Evolutionary conservation across 139 green algal genomes (phyloP).

Genomic region (Nannochloris sp.): DNA sequence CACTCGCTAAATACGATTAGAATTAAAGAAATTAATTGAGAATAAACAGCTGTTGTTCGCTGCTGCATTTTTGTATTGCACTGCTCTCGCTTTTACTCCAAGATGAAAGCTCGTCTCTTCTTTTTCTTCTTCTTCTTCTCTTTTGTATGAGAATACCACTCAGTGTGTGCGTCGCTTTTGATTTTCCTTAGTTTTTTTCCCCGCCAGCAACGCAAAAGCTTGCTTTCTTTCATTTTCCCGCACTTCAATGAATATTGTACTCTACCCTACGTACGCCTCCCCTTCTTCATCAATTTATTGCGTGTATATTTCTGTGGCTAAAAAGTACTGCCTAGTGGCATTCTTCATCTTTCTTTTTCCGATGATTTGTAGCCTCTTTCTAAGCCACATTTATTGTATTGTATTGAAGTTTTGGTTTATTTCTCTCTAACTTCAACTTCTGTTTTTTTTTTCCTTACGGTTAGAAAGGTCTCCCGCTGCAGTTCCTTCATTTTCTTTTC

Average conservation of each 20-base stretch:
- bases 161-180: no score
- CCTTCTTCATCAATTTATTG: not conserved
- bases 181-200: not conserved
- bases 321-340: not conserved
- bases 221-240: not conserved
- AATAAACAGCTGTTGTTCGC: no score
- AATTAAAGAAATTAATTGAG: no score
- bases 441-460: no score
- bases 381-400: not conserved
- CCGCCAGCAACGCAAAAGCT: not conserved
- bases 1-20: no score
- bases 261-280: not conserved
- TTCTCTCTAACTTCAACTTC: no score
- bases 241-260: not conserved
- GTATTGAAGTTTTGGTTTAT: not conserved
- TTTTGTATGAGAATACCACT: not conserved
- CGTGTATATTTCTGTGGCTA: not conserved
- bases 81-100: not conserved
- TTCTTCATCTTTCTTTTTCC: not conserved
- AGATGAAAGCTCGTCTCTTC: not conserved
- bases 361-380: not conserved
- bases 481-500: no score
- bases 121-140: not conserved
- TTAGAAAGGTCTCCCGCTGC: no score
- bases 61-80: not conserved